Conservation (phyloP, 371 early-diverging fungal genomes). For the Nosema muscidifuracis region DNA sequence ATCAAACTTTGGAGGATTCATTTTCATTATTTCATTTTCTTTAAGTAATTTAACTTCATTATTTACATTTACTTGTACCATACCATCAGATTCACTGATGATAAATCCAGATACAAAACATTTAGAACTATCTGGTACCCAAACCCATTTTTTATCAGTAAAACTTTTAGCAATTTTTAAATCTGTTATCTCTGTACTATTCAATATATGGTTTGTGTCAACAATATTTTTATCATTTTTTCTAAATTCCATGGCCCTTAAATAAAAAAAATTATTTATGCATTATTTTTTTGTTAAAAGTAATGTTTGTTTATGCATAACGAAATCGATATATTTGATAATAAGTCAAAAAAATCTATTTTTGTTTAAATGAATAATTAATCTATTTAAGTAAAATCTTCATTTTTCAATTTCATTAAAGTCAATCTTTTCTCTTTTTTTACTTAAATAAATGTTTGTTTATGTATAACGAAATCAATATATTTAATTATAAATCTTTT, state of each 20-base stretch:
- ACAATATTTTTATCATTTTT: background rate
- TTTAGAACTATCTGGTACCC: conserved; percentile 67
- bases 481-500: no score
- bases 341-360: no score
- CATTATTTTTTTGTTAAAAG: background rate
- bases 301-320: no score
- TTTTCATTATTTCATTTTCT: conserved; percentile 74
- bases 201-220: background rate
- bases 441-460: no score
- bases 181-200: conserved; percentile 1
- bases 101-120: conserved; percentile 78
- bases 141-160: conserved; percentile 52
- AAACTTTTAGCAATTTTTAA: background rate
- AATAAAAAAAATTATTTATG: background rate
- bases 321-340: no score
- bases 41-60: conserved; percentile 68
- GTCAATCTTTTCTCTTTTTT: no score
- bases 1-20: conserved; percentile 98
- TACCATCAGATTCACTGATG: conserved; percentile 67
- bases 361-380: no score
- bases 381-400: no score
- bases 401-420: no score
- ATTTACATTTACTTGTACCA: conserved; percentile 68
- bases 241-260: background rate
- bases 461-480: no score